Conservation (phyloP, 139 green algal genomes). For the Prasinococcaceae sp. region DNA sequence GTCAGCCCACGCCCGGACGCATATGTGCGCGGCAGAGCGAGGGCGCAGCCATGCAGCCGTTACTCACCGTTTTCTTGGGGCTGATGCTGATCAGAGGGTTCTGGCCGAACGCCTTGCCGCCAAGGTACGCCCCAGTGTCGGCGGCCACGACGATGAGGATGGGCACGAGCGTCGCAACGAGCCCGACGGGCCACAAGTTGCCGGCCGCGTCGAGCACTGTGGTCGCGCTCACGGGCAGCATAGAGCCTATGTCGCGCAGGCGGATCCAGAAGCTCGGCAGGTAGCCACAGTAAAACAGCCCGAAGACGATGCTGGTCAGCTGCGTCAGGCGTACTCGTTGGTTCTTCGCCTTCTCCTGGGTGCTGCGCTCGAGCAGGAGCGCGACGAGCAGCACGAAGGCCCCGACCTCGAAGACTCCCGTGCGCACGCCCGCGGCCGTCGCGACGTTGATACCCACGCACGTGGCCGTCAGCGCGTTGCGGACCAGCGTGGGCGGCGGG, state of each 20-base stretch:
- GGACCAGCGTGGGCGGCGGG: no score
- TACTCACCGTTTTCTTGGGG: constrained; percentile 38
- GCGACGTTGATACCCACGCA: no score
- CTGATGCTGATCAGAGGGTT: constrained; percentile 17
- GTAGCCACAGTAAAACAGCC: constrained; percentile 38
- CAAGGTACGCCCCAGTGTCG: constrained; percentile 35
- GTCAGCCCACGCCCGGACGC: no score
- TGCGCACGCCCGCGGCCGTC: background rate
- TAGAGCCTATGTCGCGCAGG: constrained; percentile 12
- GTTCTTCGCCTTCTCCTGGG: no score
- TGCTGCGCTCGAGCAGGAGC: constrained; percentile 21
- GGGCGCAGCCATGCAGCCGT: no score
- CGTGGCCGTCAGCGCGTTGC: no score
- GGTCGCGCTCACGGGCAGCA: background rate
- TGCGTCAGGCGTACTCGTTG: no score
- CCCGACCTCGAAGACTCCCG: background rate
- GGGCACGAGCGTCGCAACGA: constrained; percentile 24
- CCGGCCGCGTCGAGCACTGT: no score
- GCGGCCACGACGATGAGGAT: constrained; percentile 25
- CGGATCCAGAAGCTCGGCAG: constrained; percentile 37
- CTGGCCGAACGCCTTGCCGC: constrained; percentile 25
- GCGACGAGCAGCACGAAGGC: constrained; percentile 12
- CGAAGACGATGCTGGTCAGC: constrained; percentile 28
- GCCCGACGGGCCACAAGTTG: constrained; percentile 29
- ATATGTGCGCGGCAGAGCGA: no score